A percentile compares a stretch with the other conserved stretches of the same genome.
Conservation (phyloP, 192 early-diverging fungal species). For the Coemansia sp. region DNA sequence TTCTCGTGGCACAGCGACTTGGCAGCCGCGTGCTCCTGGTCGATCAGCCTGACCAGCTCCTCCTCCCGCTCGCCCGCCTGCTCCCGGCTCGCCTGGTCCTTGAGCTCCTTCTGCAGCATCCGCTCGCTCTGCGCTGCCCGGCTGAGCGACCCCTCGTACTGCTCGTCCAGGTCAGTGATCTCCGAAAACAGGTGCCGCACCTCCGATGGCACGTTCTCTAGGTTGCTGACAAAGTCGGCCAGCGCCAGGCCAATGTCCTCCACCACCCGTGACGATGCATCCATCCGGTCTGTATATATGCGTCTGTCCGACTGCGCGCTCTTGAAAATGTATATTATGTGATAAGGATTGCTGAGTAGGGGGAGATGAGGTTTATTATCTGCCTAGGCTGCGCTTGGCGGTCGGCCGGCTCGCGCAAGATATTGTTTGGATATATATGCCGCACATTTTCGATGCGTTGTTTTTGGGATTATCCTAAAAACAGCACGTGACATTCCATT, state of each 20-base stretch:
- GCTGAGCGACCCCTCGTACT: conserved; percentile 38
- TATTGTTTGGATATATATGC: too few relatives aligned
- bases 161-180: conserved; percentile 50
- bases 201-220: conserved; percentile 54
- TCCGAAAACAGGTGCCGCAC: conserved; percentile 48
- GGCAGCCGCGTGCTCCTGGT: conserved; percentile 27
- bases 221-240: conserved; percentile 54
- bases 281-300: too few relatives aligned
- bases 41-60: conserved; percentile 17
- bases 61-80: conserved; percentile 20
- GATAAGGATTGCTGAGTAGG: too few relatives aligned
- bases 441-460: too few relatives aligned
- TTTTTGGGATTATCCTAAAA: too few relatives aligned
- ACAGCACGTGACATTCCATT: too few relatives aligned
- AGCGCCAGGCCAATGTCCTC: conserved; percentile 52
- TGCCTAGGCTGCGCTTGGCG: too few relatives aligned
- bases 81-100: conserved; percentile 32
- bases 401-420: too few relatives aligned
- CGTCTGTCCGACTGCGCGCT: too few relatives aligned
- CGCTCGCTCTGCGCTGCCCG: conserved; percentile 29
- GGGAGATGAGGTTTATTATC: too few relatives aligned
- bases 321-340: too few relatives aligned
- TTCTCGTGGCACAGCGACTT: conserved; percentile 38
- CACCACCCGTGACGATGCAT: conserved; percentile 8
- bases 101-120: conserved; percentile 24